phyloP scores from a whole-genome alignment of 2,329 filamentous ascomycete genomes.

The Claviceps humidiphila region DNA sequence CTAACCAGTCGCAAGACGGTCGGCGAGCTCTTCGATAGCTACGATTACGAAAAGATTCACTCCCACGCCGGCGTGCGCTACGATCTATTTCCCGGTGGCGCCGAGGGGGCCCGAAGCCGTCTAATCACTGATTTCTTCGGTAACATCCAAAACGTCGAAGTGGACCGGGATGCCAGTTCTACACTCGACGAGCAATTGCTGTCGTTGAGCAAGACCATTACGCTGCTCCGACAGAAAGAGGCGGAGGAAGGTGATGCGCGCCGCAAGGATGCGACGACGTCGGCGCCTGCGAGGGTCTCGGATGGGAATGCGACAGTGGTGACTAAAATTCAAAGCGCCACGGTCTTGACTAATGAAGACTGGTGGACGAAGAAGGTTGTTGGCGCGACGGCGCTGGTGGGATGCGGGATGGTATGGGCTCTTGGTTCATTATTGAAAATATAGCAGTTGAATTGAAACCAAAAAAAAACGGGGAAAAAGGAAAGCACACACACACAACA shows the following conservation, averaged over 20 bases:
- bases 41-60: slow-evolving; percentile 89
- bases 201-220: slow-evolving; percentile 57
- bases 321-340: no score
- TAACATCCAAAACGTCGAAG: slow-evolving; percentile 93
- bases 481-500: not conserved
- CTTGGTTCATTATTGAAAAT: slow-evolving; percentile 38
- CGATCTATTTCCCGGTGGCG: slow-evolving; percentile 84
- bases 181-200: slow-evolving; percentile 61
- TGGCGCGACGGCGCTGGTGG: slow-evolving; percentile 48
- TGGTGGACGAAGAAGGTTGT: slow-evolving; percentile 55
- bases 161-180: slow-evolving; percentile 50
- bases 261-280: slow-evolving; percentile 12
- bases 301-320: slow-evolving; percentile 30
- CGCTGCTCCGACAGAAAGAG: slow-evolving; percentile 35
- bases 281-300: slow-evolving; percentile 15
- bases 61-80: slow-evolving; percentile 84
- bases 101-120: slow-evolving; percentile 60
- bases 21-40: slow-evolving; percentile 90
- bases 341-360: slow-evolving; percentile 45
- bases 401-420: slow-evolving; percentile 47
- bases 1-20: slow-evolving; percentile 79
- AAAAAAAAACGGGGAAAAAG: not conserved
- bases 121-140: slow-evolving; percentile 95
- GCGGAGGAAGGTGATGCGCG: slow-evolving; percentile 27
- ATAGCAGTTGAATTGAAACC: not conserved